Evolutionary conservation across 805 yeast species (phyloP).

Genomic region (Cyberlindnera euphorbiiphila): DNA sequence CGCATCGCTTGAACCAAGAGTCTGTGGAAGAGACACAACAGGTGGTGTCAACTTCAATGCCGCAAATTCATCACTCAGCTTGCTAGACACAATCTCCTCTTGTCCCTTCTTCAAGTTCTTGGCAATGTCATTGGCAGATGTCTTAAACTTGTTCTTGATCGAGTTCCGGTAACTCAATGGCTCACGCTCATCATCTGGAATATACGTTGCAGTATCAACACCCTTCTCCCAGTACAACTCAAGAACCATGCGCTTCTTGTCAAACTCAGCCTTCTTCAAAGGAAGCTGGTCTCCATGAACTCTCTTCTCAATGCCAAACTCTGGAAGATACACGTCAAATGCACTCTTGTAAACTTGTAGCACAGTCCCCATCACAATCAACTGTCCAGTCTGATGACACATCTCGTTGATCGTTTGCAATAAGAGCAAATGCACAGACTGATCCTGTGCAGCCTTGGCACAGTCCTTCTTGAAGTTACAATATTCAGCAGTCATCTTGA

Average conservation of each 20-base stretch:
- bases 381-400: slow-evolving; percentile 69
- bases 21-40: slow-evolving; percentile 6
- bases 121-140: slow-evolving; percentile 71
- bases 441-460: slow-evolving; percentile 90
- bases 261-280: slow-evolving; percentile 86
- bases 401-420: slow-evolving; percentile 81
- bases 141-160: slow-evolving; percentile 71
- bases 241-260: slow-evolving; percentile 57
- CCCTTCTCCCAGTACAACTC: slow-evolving; percentile 92
- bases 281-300: slow-evolving; percentile 98
- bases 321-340: slow-evolving; percentile 89
- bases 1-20: slow-evolving; percentile 28
- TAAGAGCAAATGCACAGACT: slow-evolving; percentile 80
- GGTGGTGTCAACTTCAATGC: slow-evolving; percentile 48
- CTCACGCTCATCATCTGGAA: slow-evolving; percentile 86
- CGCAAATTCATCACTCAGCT: slow-evolving; percentile 45
- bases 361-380: slow-evolving; percentile 81
- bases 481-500: slow-evolving; percentile 82
- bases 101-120: slow-evolving; percentile 38
- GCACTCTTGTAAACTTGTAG: slow-evolving; percentile 94
- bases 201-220: slow-evolving; percentile 85
- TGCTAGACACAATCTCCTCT: slow-evolving; percentile 29
- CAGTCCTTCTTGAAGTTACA: slow-evolving; percentile 96
- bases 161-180: slow-evolving; percentile 73
- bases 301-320: slow-evolving; percentile 90